Conservation (phyloP, 2,329 filamentous ascomycete species). For the Plectosphaerella cucumerina region DNA sequence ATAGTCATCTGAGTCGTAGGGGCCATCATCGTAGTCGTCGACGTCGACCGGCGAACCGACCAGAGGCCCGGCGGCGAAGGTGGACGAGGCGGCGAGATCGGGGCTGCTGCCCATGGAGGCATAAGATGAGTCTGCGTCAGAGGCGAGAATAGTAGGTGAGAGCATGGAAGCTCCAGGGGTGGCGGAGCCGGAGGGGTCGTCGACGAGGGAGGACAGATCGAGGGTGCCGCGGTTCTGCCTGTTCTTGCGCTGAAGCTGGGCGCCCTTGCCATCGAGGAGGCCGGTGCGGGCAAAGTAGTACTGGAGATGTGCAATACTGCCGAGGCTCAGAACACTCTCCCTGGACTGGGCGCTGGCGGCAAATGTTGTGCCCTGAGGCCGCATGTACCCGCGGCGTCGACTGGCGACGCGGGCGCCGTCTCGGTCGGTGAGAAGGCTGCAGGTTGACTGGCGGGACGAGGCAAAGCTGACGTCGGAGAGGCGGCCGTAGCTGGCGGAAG, state of each 20-base stretch:
- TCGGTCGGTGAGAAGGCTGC: conserved; percentile 21
- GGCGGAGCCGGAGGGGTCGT: conserved; percentile 10
- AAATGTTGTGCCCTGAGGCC: conserved; percentile 83
- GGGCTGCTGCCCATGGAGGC: conserved; percentile 57
- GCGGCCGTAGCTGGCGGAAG: conserved; percentile 53
- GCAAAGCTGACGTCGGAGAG: conserved; percentile 36
- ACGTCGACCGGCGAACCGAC: conserved; percentile 43
- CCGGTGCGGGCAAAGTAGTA: conserved; percentile 98
- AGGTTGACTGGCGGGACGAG: conserved; percentile 42
- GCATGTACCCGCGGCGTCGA: conserved; percentile 76
- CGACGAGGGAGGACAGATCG: conserved; percentile 51
- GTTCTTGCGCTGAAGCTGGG: conserved; percentile 72
- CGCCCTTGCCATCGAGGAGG: conserved; percentile 88
- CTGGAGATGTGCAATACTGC: conserved; percentile 94
- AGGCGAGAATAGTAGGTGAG: conserved; percentile 34
- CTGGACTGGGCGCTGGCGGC: conserved; percentile 84
- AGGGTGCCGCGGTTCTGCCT: conserved; percentile 52
- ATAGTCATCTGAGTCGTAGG: conserved; percentile 54
- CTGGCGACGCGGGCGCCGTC: conserved; percentile 27
- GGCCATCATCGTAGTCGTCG: conserved; percentile 15
- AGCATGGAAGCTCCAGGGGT: conserved; percentile 30
- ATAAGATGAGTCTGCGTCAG: conserved; percentile 56
- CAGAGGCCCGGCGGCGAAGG: conserved; percentile 29
- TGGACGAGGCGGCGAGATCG: conserved; percentile 39
- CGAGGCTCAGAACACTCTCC: conserved; percentile 93